Base-by-base conservation (phyloP, 345 rosid genomes). In the Raphanus raphanistrum region DNA sequence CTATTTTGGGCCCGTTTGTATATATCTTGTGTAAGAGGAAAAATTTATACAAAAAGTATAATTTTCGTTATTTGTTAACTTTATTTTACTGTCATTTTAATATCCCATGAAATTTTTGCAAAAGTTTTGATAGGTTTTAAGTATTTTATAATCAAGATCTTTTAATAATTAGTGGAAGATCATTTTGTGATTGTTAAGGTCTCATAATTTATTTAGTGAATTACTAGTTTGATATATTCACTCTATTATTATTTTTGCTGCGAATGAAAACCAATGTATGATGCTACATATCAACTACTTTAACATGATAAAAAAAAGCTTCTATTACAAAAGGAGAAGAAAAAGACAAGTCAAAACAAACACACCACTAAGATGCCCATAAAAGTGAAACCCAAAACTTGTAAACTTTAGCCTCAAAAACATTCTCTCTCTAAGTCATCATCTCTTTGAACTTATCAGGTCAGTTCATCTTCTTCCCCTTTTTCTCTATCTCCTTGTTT, bases 381-480 rank as follows among this genome's bases (percentile, higher is more conserved):
- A 73, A 79, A 74, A 68, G 82, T 79, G 78, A 79, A 68, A 68
- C 75, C 71, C 78, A 73, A 74, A 57, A 73, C 78, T 68, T 74
- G 13, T 50, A 36, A 36, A 67, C 74, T 79, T 79, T 79, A 68
- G 63, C 71, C 71, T 74, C 25, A 29, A 63, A 45, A 63, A 62
- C 33, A 74, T 54, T 48, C 41, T 72, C 61, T 63, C 70, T 73
- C 82, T 79, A 68, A 73, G 71, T 73, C 82, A 73, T 73, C 78
- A 73, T 68, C 82, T 74, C 82, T 79, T 79, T 74, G 77, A 66
- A 59, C 45, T 63, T 60, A 60, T 36, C 74, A 79, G 82, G 82
- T 79, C 78, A 73, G 82, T 79, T 68, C 78, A 68, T 79, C 82
- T 68, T 79, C 82, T 79, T 74, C 71, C 66, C 75, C 63, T 79